Evolutionary conservation across 192 early-diverging fungal genomes (phyloP), one percentile per base, ranked within the genome.

Genomic region (Backusella psychrophila): DNA sequence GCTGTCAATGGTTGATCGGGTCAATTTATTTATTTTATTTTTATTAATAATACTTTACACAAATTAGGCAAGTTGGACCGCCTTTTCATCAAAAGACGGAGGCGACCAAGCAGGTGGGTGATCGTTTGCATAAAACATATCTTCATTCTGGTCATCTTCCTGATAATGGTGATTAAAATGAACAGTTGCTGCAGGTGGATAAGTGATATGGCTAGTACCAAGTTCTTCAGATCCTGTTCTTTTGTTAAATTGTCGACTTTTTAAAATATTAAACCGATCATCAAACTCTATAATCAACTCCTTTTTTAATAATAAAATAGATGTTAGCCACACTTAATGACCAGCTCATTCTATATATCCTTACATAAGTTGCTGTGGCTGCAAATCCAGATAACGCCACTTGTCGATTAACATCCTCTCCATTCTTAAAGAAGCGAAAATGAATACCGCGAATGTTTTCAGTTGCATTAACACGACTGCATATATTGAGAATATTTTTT

Each of bases 401-500:
- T 44, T 69, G 46, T 52, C 6, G 33, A 14, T 26, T 35, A 12
- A 63, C 12, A 26, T 71, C 69, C 33, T 65, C 35, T 39, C 68
- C 69, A 38, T 75, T 76, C 39, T 49, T 80, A 46, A 52, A 46
- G 12, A 80, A 76, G 8, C 66, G 72, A 67, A 71, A 82, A 35
- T 78, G 72, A 33, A 78, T 75, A 12, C 81, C 81, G 41, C 81
- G 77, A 66, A 82, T 78, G 36, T 82, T 82, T 34, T 78, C 77
- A 0, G 77, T 78, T 12, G 81, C 81, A 78, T 82, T 82, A 26
- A 82, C 33, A 41, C 74, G 66, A 34, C 77, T 73, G 38, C 81
- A 82, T 31, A 78, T 66, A 34, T 82, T 70, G n/a, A 71, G 36
- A 11, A 78, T 68, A 3, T 63, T 33, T 19, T 31, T 17, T 67